Base-by-base conservation (phyloP, 2,329 filamentous ascomycete genomes). In the Zalaria obscura region DNA sequence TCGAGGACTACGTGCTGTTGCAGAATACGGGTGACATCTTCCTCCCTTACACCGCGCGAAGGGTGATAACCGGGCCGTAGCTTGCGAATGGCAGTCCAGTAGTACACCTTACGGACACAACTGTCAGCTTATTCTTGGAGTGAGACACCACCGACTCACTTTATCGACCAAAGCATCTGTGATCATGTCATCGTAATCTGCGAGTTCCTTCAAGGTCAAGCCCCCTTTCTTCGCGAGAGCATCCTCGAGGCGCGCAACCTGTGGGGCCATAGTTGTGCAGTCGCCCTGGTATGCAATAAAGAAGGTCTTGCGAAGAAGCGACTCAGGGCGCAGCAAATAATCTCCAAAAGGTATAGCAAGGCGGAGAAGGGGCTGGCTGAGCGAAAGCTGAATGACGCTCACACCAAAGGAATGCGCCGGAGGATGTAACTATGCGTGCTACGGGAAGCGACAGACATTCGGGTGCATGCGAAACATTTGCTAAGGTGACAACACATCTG, bases 61-160 rank as follows among this genome's bases (percentile, higher is more conserved):
- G 86, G 74, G 53, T 84, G 83, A 61, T 93, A 96, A 42, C 84
- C 85, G 42, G 77, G 78, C 46, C 83, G 80, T 55, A 96, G 94
- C 64, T 98, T 98, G 49, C 89, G 88, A 45, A 95, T 94, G 3
- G 76, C 83, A 4, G 89, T 89, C 89, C 91, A 96, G 68, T 91
- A 98, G 63, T 84, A 95, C 6, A 86, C 81, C 89, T 95, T 50
- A 36, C 39, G 11, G 32, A 26, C 4, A 11, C 37, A 11, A 26
- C 18, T 47, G 51, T 45, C 25, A 45, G 38, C 47, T 41, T 41
- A 43, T 25, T 26, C 39, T 6, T 28, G 40, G 41, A 32, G 9
- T 40, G 5, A 36, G 11, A 34, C 27, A 32, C 6, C 4, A 36
- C 38, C 43, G 34, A 73, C 83, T 65, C 73, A 95, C 89, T 66